phyloP scores from a whole-genome alignment of 2,329 filamentous ascomycete species.

The Polychaeton citri region DNA sequence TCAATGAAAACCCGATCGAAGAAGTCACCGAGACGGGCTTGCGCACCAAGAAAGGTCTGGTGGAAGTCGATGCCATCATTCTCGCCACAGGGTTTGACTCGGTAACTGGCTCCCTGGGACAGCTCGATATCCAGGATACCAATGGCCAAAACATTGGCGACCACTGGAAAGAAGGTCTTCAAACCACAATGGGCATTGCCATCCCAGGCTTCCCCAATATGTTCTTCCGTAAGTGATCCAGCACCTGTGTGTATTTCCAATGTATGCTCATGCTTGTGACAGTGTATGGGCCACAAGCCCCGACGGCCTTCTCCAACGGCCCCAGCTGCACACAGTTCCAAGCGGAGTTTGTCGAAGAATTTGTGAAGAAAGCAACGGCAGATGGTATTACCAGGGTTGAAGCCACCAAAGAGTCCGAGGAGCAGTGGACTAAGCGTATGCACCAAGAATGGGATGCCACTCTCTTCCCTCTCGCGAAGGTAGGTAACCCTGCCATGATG shows the following conservation, averaged over 20 bases:
- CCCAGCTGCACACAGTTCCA: conserved; percentile 32
- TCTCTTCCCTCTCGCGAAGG: conserved; percentile 16
- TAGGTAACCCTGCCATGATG: no score
- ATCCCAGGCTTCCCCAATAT: conserved; percentile 23
- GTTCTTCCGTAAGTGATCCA: conserved; percentile 14
- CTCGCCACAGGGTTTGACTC: conserved; percentile 33
- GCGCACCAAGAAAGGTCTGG: conserved; percentile 24
- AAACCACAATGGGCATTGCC: conserved; percentile 27
- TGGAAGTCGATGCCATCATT: conserved; percentile 25
- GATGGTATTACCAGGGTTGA: conserved; percentile 28
- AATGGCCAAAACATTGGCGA: conserved; percentile 27
- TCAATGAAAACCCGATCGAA: conserved; percentile 27
- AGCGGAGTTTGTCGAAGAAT: conserved; percentile 32
- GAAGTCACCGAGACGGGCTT: conserved; percentile 27
- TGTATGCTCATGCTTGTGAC: conserved; percentile 12
- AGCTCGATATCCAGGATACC: conserved; percentile 22
- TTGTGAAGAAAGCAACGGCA: conserved; percentile 24
- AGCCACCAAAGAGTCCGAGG: conserved; percentile 27
- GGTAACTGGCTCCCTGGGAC: conserved; percentile 21
- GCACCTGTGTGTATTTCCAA: conserved; percentile 2
- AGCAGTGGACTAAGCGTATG: conserved; percentile 24
- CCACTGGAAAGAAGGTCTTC: conserved; percentile 28
- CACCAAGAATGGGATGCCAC: conserved; percentile 17
- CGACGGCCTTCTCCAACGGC: conserved; percentile 34
- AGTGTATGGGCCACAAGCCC: conserved; percentile 31